Conservation (phyloP, 2,329 filamentous ascomycete species). For the Colletotrichum cuscutae region DNA sequence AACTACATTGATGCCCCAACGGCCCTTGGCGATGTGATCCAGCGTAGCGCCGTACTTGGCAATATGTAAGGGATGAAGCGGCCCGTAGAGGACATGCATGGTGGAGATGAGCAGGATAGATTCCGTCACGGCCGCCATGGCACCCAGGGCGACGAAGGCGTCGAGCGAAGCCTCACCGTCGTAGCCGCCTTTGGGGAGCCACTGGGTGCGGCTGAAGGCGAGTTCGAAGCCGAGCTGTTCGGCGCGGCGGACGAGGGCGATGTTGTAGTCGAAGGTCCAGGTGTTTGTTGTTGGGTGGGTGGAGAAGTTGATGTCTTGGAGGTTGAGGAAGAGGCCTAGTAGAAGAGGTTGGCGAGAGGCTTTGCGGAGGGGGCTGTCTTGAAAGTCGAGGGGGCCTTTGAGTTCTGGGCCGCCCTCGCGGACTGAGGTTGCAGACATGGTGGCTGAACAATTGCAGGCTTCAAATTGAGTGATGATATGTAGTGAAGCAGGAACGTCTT, state of each 20-base stretch:
- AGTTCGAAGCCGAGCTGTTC: slow-evolving; percentile 6
- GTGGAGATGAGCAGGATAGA: slow-evolving; percentile 17
- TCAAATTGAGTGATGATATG: not conserved
- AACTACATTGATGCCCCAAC: slow-evolving; percentile 5
- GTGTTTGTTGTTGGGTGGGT: not conserved
- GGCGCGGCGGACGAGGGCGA: slow-evolving; percentile 7
- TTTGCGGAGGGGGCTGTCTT: not conserved
- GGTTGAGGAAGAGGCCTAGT: slow-evolving; percentile 14
- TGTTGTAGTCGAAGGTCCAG: slow-evolving; percentile 10
- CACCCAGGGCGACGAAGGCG: slow-evolving; percentile 4
- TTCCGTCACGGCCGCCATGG: slow-evolving; percentile 2
- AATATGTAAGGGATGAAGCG: slow-evolving; percentile 10
- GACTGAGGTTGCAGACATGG: slow-evolving; percentile 16
- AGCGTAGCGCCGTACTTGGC: slow-evolving; percentile 18
- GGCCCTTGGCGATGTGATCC: slow-evolving; percentile 8
- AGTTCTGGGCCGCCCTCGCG: slow-evolving; percentile 8
- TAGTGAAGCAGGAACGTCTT: not conserved
- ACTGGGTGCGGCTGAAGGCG: slow-evolving; percentile 14
- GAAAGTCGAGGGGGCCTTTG: slow-evolving; percentile 16
- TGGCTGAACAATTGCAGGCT: too few relatives aligned
- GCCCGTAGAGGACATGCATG: slow-evolving; percentile 18
- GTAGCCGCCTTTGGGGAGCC: slow-evolving; percentile 14
- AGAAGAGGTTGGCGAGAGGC: slow-evolving; percentile 15
- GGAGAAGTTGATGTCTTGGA: slow-evolving; percentile 21
- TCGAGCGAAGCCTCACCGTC: slow-evolving; percentile 16